Base-by-base conservation (phyloP, 192 early-diverging fungal species). In the Diversispora eburnea region DNA sequence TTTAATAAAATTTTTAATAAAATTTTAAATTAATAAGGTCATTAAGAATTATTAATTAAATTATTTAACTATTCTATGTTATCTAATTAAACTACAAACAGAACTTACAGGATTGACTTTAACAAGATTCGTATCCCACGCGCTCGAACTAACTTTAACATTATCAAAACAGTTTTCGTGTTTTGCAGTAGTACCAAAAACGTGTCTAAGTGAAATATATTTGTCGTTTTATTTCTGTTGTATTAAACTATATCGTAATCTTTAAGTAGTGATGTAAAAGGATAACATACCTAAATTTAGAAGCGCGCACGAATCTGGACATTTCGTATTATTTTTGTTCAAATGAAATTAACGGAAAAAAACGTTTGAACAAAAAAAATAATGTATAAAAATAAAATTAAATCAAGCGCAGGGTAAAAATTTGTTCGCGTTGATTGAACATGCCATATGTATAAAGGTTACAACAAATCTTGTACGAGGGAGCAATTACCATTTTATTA, bases 61-160 rank as follows among this genome's bases (percentile, higher is more conserved):
- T 19, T 41, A 45, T 45, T 42, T 15, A n/a, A 63, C 8, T 22
- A 71, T 54, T 17, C 2, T 33, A 33, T 33, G 2, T 33, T 0
- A 33, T 33, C 2, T 33, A 33, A 33, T 33, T 33, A 33, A 13
- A 3, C 9, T 10, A 17, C 4, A 54, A 55, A 25, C 25, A 64
- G 17, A n/a, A 79, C 82, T 84, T 78, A 94, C 90, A 70, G 94
- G 91, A 88, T 99, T 99, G 68, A 91, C 92, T 64, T 93, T 89
- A 76, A 98, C 92, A 73, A 95, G 85, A 86, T 99, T 98, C 78
- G 94, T 99, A 80, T 99, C 98, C 96, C 95, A 98, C 8, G 98
- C 96, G 70, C 86, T 92, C 62, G 88, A 83, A 42, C 92, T 91
- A 56, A 97, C 88, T 72, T 93, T 87, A 61, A 97, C 82, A 84